Evolutionary conservation across 139 green algal species (phyloP).

Genomic region (Pseudopediastrum boryanum): DNA sequence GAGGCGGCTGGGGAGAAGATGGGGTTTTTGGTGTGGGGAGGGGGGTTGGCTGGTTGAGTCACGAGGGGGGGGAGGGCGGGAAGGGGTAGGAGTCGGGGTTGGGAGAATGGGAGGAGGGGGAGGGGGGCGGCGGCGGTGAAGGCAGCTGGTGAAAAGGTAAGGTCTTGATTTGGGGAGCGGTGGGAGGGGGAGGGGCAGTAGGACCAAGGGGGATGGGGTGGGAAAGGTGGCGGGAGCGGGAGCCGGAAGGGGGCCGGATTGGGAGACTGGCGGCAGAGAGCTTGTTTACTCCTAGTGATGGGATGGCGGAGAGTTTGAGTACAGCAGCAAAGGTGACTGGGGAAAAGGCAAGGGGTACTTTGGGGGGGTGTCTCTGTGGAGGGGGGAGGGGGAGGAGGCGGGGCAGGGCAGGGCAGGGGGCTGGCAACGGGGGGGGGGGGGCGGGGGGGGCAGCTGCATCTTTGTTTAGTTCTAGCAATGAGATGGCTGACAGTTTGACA

Average conservation of each 20-base stretch:
- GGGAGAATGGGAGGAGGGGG: too few relatives aligned
- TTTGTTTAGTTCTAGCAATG: slow-evolving; percentile 80
- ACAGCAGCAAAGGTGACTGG: slow-evolving; percentile 47
- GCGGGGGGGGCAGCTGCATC: slow-evolving; percentile 78
- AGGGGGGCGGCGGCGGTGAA: slow-evolving; percentile 48
- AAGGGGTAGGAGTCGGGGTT: background rate
- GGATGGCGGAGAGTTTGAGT: slow-evolving; percentile 52
- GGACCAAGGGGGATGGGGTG: too few relatives aligned
- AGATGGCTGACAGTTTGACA: slow-evolving; percentile 50
- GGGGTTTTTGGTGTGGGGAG: slow-evolving; percentile 29
- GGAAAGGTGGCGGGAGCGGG: too few relatives aligned
- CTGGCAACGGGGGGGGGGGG: too few relatives aligned
- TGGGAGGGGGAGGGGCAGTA: too few relatives aligned
- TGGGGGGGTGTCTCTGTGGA: background rate
- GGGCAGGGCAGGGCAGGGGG: too few relatives aligned
- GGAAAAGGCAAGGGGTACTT: slow-evolving; percentile 27
- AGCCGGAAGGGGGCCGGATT: too few relatives aligned
- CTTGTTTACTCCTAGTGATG: slow-evolving; percentile 80
- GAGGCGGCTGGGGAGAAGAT: slow-evolving; percentile 46
- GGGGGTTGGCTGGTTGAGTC: background rate
- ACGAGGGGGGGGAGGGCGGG: too few relatives aligned
- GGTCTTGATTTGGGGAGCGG: background rate
- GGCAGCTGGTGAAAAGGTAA: slow-evolving; percentile 40
- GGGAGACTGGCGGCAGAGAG: slow-evolving; percentile 78
- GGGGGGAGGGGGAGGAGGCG: too few relatives aligned